phyloP scores from a whole-genome alignment of 139 green algal species.

The Gonium pectorale region DNA sequence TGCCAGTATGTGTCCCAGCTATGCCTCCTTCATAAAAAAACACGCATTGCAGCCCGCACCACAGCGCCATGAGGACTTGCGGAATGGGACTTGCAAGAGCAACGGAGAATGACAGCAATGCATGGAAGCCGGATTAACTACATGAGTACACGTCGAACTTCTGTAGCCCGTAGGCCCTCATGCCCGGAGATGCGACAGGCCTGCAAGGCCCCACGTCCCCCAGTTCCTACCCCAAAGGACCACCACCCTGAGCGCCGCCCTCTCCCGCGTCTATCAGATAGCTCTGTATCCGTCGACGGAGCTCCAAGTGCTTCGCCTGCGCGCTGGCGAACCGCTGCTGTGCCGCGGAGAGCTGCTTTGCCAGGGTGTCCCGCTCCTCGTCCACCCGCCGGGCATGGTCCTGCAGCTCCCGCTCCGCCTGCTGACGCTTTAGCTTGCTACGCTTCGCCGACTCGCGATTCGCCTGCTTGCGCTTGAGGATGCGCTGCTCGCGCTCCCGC shows the following conservation, averaged over 20 bases:
- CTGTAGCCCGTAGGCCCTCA: too few relatives aligned
- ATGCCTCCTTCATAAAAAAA: too few relatives aligned
- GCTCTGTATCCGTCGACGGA: constrained; percentile 13
- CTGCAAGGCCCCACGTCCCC: too few relatives aligned
- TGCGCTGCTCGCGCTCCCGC: constrained; percentile 11
- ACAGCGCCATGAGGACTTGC: too few relatives aligned
- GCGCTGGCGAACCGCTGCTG: constrained; percentile 14
- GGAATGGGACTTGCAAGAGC: too few relatives aligned
- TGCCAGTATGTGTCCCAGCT: too few relatives aligned
- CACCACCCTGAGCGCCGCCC: background rate
- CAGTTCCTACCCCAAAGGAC: too few relatives aligned
- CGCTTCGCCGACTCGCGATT: constrained; percentile 35
- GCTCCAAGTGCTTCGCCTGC: background rate
- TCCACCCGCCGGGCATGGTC: constrained; percentile 24
- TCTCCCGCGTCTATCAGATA: background rate
- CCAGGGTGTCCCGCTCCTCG: constrained; percentile 15
- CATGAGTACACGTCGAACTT: too few relatives aligned
- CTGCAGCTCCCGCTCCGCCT: constrained; percentile 34
- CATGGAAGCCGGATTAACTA: too few relatives aligned
- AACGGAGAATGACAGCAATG: too few relatives aligned
- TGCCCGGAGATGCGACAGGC: too few relatives aligned
- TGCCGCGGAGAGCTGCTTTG: background rate
- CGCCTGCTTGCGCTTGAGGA: constrained; percentile 13
- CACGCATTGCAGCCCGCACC: too few relatives aligned
- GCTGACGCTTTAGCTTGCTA: constrained; percentile 31